Conservation (phyloP, 176 grass and related monocot species). For the Bromus sterilis region DNA sequence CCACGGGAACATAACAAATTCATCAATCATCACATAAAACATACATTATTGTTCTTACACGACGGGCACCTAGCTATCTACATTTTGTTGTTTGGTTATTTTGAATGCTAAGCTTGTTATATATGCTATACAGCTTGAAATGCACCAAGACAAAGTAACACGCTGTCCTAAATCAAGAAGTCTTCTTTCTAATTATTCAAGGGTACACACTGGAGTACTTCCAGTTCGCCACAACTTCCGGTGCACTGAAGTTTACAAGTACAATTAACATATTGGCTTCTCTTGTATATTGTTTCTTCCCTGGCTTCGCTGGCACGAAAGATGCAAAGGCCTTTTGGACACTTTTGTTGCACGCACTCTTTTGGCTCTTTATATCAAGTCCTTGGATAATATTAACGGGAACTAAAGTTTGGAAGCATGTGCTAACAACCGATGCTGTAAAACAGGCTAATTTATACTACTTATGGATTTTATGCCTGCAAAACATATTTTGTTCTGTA, state of each 20-base stretch:
- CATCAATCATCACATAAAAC: background rate
- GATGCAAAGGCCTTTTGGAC: background rate
- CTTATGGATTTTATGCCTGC: background rate
- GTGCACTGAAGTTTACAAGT: background rate
- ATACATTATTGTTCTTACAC: background rate
- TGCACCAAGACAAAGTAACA: slow-evolving; percentile 27
- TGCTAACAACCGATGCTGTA: background rate
- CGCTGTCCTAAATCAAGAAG: slow-evolving; percentile 20
- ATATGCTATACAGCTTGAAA: slow-evolving; percentile 21
- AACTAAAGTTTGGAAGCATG: slow-evolving; percentile 6
- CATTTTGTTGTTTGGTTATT: background rate
- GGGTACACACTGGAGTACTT: background rate
- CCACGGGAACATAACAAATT: background rate
- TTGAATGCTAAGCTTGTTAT: background rate
- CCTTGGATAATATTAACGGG: slow-evolving; percentile 8
- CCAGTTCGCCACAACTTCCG: background rate
- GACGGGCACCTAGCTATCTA: background rate
- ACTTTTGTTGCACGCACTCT: slow-evolving; percentile 12
- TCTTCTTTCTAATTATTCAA: slow-evolving; percentile 2
- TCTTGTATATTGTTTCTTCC: background rate
- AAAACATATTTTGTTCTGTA: background rate
- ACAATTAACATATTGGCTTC: background rate
- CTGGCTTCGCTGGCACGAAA: slow-evolving; percentile 15
- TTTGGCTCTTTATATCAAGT: slow-evolving; percentile 27
- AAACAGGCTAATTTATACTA: background rate